phyloP scores from a whole-genome alignment of 805 yeast genomes.

The Nakazawaea wyomingensis region DNA sequence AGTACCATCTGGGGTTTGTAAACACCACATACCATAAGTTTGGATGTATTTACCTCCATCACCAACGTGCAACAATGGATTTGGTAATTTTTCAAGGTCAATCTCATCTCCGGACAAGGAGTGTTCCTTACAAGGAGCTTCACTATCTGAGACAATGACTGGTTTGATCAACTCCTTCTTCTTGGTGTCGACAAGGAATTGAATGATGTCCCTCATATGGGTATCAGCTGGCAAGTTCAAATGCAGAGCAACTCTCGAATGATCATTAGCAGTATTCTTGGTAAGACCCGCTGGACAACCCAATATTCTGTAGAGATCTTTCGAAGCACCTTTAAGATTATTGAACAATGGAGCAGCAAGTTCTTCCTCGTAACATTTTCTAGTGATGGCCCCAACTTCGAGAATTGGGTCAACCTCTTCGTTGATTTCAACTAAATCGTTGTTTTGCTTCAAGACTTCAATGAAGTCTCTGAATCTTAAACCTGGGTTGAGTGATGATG shows the following conservation, averaged over 20 bases:
- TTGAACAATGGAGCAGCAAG: constrained; percentile 22
- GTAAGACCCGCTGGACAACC: constrained; percentile 23
- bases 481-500: constrained; percentile 18
- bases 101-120: constrained; percentile 18
- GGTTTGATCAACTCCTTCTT: constrained; percentile 17
- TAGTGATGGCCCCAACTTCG: constrained; percentile 26
- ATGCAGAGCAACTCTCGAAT: constrained; percentile 24
- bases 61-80: constrained; percentile 19
- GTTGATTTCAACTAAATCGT: constrained; percentile 21
- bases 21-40: constrained; percentile 24
- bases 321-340: constrained; percentile 18
- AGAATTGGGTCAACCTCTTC: constrained; percentile 22
- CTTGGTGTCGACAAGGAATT: constrained; percentile 18
- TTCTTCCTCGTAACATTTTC: constrained; percentile 21
- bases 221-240: constrained; percentile 20
- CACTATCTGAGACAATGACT: constrained; percentile 6
- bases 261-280: constrained; percentile 17
- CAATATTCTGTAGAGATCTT: constrained; percentile 19
- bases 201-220: constrained; percentile 20
- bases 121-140: constrained; percentile 21
- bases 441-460: constrained; percentile 19
- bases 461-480: constrained; percentile 23
- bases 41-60: constrained; percentile 25
- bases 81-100: constrained; percentile 18
- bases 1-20: constrained; percentile 23